phyloP scores from a whole-genome alignment of 345 rosid species.

The Linum usitatissimum region DNA sequence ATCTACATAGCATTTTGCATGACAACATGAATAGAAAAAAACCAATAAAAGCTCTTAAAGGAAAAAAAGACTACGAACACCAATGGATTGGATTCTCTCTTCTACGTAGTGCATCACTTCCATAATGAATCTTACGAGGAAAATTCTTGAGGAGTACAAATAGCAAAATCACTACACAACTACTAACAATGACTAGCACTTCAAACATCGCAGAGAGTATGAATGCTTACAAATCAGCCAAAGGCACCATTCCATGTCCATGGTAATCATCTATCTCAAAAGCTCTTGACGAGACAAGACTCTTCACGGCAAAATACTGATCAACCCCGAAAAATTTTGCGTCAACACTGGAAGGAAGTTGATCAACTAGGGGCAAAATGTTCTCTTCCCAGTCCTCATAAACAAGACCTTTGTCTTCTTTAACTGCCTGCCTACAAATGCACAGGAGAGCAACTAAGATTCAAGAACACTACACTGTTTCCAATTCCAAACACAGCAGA shows the following conservation, averaged over 20 bases:
- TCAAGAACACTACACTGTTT: not conserved
- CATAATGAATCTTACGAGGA: no score
- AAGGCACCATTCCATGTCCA: constrained; percentile 87
- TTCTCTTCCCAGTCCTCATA: constrained; percentile 67
- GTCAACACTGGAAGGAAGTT: constrained; percentile 15
- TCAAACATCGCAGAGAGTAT: not conserved
- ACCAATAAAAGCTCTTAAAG: not conserved
- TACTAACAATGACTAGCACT: not conserved
- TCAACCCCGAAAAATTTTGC: constrained; percentile 41
- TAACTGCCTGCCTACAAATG: constrained; percentile 56
- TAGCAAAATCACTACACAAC: not conserved
- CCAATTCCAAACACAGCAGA: not conserved
- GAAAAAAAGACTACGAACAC: no score
- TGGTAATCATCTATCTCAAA: constrained; percentile 68
- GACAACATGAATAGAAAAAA: not conserved
- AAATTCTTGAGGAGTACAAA: no score
- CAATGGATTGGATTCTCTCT: no score
- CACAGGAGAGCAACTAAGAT: not conserved
- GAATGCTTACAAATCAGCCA: constrained; percentile 76
- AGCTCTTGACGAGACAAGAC: constrained; percentile 64
- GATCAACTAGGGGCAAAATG: constrained; percentile 50
- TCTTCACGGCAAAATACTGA: constrained; percentile 58
- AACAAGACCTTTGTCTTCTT: constrained; percentile 62
- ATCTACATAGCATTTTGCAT: constrained; percentile 29
- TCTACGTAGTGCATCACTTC: no score